phyloP scores from a whole-genome alignment of 2,329 filamentous ascomycete genomes.

The Penicillium polonicum region DNA sequence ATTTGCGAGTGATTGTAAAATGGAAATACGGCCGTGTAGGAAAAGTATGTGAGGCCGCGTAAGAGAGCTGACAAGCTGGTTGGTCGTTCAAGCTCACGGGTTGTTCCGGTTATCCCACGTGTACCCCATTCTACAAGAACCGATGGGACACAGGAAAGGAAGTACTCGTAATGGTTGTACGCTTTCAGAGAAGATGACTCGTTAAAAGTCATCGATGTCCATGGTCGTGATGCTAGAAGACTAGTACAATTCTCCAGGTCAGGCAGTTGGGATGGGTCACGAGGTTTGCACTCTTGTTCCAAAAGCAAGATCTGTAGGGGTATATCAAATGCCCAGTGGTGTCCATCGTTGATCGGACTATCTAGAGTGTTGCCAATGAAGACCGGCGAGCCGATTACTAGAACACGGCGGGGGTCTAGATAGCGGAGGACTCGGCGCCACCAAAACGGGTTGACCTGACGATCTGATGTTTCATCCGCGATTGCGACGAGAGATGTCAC shows the following conservation, averaged over 20 bases:
- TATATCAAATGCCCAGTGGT: slow-evolving; percentile 64
- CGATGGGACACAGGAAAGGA: slow-evolving; percentile 62
- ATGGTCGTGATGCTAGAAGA: slow-evolving; percentile 56
- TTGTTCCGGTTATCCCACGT: slow-evolving; percentile 10
- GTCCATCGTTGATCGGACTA: slow-evolving; percentile 55
- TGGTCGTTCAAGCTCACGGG: slow-evolving; percentile 1
- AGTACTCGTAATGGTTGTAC: slow-evolving; percentile 71
- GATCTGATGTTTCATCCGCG: slow-evolving; percentile 43
- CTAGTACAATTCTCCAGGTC: slow-evolving; percentile 24
- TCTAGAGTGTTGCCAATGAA: slow-evolving; percentile 62
- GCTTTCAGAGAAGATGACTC: slow-evolving; percentile 72
- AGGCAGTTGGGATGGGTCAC: slow-evolving; percentile 29
- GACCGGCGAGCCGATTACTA: slow-evolving; percentile 60
- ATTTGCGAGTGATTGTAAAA: slow-evolving; percentile 59
- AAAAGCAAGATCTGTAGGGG: slow-evolving; percentile 61
- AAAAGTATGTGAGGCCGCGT: slow-evolving; percentile 43
- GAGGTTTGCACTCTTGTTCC: slow-evolving; percentile 21
- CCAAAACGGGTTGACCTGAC: slow-evolving; percentile 40
- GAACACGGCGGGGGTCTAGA: slow-evolving; percentile 55
- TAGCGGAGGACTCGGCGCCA: slow-evolving; percentile 58
- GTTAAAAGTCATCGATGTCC: slow-evolving; percentile 54
- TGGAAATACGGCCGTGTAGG: slow-evolving; percentile 67
- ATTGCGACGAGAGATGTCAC: slow-evolving; percentile 52
- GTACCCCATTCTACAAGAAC: slow-evolving; percentile 52
- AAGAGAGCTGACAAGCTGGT: slow-evolving; percentile 45